Percentiles rank a stretch among this genome's conserved stretches.
phyloP scores from a whole-genome alignment of 2,329 filamentous ascomycete species.

The Coleophoma eucalyptorum region DNA sequence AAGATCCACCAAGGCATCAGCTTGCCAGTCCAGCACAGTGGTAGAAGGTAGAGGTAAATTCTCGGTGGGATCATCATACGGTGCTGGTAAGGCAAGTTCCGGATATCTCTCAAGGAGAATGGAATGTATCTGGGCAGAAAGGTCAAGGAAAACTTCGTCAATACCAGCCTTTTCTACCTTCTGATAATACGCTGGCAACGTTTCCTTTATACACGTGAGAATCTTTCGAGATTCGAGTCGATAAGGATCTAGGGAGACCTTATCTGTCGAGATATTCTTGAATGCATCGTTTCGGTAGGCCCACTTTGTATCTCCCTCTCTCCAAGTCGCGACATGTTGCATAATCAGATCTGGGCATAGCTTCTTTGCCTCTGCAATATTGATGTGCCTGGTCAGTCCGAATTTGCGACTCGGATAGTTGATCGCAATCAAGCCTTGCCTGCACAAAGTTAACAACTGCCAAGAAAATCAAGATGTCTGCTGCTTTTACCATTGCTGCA shows the following conservation, averaged over 20 bases:
- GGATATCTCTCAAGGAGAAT: constrained; percentile 74
- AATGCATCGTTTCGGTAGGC: constrained; percentile 81
- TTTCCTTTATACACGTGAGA: constrained; percentile 71
- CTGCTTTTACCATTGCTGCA: constrained; percentile 74
- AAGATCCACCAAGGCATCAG: constrained; percentile 78
- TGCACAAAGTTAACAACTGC: constrained; percentile 22
- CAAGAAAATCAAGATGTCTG: no score
- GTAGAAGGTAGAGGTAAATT: constrained; percentile 68
- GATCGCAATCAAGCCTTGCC: constrained; percentile 90
- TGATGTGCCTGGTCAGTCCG: constrained; percentile 77
- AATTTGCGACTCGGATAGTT: constrained; percentile 88
- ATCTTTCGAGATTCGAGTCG: constrained; percentile 81
- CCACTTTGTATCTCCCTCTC: constrained; percentile 89
- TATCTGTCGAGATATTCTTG: constrained; percentile 78
- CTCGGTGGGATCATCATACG: constrained; percentile 70
- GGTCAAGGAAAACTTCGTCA: constrained; percentile 92
- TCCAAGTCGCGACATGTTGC: constrained; percentile 94
- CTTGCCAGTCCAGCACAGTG: constrained; percentile 76
- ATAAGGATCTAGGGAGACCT: constrained; percentile 93
- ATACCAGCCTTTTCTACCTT: constrained; percentile 90
- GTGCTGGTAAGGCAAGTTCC: constrained; percentile 63
- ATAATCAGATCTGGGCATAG: constrained; percentile 79
- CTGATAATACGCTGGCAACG: constrained; percentile 61
- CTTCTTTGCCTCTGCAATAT: constrained; percentile 76
- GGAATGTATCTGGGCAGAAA: constrained; percentile 79